Evolutionary conservation across 371 early-diverging fungal genomes (phyloP).

Genomic region (Blakeslea trispora): DNA sequence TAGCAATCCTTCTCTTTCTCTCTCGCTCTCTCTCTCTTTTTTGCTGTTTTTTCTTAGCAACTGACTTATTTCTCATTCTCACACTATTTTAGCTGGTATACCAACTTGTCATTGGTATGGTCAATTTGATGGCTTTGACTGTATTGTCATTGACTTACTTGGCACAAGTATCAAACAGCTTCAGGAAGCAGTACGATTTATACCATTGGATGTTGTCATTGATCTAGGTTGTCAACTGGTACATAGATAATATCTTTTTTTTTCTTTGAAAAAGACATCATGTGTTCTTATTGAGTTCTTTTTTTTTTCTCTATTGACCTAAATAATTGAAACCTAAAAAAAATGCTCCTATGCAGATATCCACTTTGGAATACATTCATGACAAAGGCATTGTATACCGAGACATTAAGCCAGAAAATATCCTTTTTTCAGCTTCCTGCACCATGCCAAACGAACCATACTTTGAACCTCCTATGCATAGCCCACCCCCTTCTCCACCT

Average conservation of each 20-base stretch:
- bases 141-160: constrained; percentile 94
- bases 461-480: background rate
- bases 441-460: constrained; percentile 1
- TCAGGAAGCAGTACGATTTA: constrained; percentile 45
- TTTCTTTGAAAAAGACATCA: background rate
- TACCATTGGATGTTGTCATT: constrained; percentile 48
- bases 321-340: too few species aligned
- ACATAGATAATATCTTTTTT: constrained; percentile 11
- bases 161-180: constrained; percentile 94
- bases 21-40: too few species aligned
- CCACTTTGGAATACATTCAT: constrained; percentile 88
- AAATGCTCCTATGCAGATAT: constrained; percentile 53
- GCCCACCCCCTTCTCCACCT: constrained; percentile 19
- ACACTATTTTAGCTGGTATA: constrained; percentile 69
- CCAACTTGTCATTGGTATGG: constrained; percentile 91
- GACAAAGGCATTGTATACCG: constrained; percentile 90
- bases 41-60: too few species aligned
- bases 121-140: constrained; percentile 85
- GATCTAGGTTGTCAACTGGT: constrained; percentile 57
- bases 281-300: too few species aligned
- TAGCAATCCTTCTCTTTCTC: too few species aligned
- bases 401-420: constrained; percentile 99
- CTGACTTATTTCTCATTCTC: too few species aligned
- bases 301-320: too few species aligned
- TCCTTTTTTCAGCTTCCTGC: constrained; percentile 51